A percentile compares a stretch with the other conserved stretches of the same genome.
Evolutionary conservation across 305 asterid species (phyloP).

Genomic region (Fraxinus greggii): DNA sequence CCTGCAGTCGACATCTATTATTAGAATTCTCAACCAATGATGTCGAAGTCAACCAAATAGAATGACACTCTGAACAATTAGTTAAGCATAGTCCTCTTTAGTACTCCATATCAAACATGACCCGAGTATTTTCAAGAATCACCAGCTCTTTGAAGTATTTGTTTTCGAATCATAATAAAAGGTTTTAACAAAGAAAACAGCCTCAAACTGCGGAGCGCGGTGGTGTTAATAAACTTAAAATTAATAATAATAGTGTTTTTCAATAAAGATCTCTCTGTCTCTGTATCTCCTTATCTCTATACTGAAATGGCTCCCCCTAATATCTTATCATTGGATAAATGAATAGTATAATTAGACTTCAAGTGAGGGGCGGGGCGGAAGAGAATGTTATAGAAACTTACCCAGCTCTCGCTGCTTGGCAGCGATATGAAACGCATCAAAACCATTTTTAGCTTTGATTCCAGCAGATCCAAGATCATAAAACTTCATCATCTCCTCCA

Average conservation of each 20-base stretch:
- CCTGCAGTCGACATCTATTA: constrained; percentile 33
- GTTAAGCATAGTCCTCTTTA: background rate
- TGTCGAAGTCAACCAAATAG: background rate
- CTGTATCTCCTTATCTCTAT: background rate
- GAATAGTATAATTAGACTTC: background rate
- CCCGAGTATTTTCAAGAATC: background rate
- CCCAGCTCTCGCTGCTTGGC: constrained; percentile 71
- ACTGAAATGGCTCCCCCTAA: background rate
- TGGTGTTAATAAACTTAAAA: background rate
- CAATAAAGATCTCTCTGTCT: background rate
- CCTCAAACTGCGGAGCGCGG: background rate
- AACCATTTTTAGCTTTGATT: constrained; percentile 68
- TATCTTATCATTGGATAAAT: background rate
- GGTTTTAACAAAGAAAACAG: background rate
- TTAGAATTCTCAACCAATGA: background rate
- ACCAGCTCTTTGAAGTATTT: background rate
- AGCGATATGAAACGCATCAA: constrained; percentile 78
- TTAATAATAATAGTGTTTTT: background rate
- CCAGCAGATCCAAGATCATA: constrained; percentile 56
- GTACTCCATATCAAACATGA: background rate
- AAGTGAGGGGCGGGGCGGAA: background rate
- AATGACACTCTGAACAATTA: background rate
- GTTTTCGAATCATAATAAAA: background rate
- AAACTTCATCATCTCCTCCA: constrained; percentile 53
- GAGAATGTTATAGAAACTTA: constrained; percentile 17